These are phyloP conservation scores for Fomitopsis pinicola DNA, from an alignment of 1,284 basidiomycete species.

Conservation along the genomic window DNA sequence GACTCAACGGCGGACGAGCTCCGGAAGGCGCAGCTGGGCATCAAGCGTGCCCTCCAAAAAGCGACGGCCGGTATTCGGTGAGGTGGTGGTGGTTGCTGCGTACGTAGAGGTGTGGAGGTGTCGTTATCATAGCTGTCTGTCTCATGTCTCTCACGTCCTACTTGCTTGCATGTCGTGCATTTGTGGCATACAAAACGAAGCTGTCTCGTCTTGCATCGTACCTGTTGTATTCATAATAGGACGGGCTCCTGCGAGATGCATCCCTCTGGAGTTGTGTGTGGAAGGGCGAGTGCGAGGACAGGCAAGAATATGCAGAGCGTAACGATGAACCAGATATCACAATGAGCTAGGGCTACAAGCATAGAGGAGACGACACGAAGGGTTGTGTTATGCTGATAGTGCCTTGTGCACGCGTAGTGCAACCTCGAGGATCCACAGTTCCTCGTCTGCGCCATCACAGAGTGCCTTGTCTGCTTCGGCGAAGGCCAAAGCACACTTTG, in stretches of 20 bases:
- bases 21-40: conserved; percentile 87
- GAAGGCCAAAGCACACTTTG: conserved; percentile 78
- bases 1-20: conserved; percentile 89
- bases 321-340: not conserved
- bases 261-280: not conserved
- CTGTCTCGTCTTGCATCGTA: conserved; percentile 10
- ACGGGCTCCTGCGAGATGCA: not conserved
- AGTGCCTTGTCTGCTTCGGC: conserved; percentile 96
- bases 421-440: conserved; percentile 90
- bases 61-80: conserved; percentile 83
- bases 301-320: not conserved
- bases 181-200: conserved; percentile 17
- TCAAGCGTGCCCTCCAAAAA: conserved; percentile 96
- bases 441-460: conserved; percentile 97
- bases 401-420: conserved; percentile 77
- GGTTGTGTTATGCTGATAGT: conserved; percentile 14
- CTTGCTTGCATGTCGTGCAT: conserved; percentile 15
- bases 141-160: conserved; percentile 13
- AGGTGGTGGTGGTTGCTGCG: conserved; percentile 23
- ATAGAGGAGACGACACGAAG: not conserved
- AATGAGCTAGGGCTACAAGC: not conserved
- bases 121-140: conserved; percentile 8
- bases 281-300: not conserved
- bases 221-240: not conserved
- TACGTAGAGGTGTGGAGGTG: conserved; percentile 6